Percentiles rank a stretch among this genome's conserved stretches.
Conservation (phyloP, 2,329 filamentous ascomycete species). For the Diaporthe caulivora region DNA sequence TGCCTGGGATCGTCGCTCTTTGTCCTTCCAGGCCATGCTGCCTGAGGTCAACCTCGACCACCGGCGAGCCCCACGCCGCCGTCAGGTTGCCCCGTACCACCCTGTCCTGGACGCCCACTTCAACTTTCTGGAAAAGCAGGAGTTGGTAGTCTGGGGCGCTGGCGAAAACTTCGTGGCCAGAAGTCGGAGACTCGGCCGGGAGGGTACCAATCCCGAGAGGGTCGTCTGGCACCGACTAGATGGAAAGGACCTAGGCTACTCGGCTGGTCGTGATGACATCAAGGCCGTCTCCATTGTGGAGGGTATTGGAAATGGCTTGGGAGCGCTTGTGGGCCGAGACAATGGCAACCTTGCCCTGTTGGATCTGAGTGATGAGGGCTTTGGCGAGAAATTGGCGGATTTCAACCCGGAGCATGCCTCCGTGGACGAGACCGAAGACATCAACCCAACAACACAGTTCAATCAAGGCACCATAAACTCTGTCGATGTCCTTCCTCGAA, state of each 20-base stretch:
- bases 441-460: slow-evolving; percentile 14
- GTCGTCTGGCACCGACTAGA: slow-evolving; percentile 52
- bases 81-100: slow-evolving; percentile 57
- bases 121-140: slow-evolving; percentile 52
- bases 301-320: slow-evolving; percentile 45
- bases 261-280: slow-evolving; percentile 62
- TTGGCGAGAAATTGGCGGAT: slow-evolving; percentile 48
- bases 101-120: slow-evolving; percentile 61
- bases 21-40: slow-evolving; percentile 53
- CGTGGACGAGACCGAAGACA: neutral
- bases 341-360: slow-evolving; percentile 62
- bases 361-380: slow-evolving; percentile 51
- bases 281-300: slow-evolving; percentile 61
- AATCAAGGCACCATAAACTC: slow-evolving; percentile 51
- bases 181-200: slow-evolving; percentile 47
- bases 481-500: slow-evolving; percentile 48
- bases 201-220: slow-evolving; percentile 37
- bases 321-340: slow-evolving; percentile 61
- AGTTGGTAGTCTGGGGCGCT: slow-evolving; percentile 63
- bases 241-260: slow-evolving; percentile 55
- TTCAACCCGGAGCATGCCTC: slow-evolving; percentile 44
- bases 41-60: slow-evolving; percentile 43
- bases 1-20: slow-evolving; percentile 64
- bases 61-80: slow-evolving; percentile 26
- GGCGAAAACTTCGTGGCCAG: slow-evolving; percentile 64